Base-by-base conservation (phyloP, 1,284 basidiomycete species). In the Leccinum pachyderme region DNA sequence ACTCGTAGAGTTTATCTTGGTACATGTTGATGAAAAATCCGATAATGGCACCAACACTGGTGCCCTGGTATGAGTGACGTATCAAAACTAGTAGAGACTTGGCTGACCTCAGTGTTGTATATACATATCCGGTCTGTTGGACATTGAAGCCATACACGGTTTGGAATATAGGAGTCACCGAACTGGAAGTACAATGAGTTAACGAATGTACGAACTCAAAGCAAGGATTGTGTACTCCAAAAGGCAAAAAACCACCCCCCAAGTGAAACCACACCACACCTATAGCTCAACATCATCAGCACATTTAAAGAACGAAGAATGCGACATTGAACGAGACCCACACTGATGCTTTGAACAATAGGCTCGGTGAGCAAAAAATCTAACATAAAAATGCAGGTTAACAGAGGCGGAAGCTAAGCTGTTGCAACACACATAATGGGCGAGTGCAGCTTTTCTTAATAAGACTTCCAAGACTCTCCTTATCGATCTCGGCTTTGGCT, bases 221-320 rank as follows among this genome's bases (percentile, higher is more conserved):
- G 18, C 31, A 9, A n/a, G 6, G 47, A 15, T 12, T 8, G 72
- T 80, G 11, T 59, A 87, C 78, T 84, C 82, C 28, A 92, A 74
- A 55, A 90, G 72, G 55, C 80, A 81, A 65, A 84, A 93, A 48
- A 88, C 70, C 9, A 93, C 80, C 0, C 91, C 90, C 91, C 90
- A 93, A 1, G 80, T 81, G 55, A 89, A 84, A 1, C 86, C 87
- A 49, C 84, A 73, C 89, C 89, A 93, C 15, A 90, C 58, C 85
- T 88, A 61, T 7, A 54, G 12, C 28, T 46, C 37, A 54, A 11
- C 4, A 32, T 22, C n/a, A 62, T n/a, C 52, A 9, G 43, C 18
- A 9, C n/a, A n/a, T 9, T 39, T 44, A 25, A 44, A 5, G 41
- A 25, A 44, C n/a, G 24, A 11, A 22, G 41, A 27, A 15, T 25